Conservation (phyloP, 768 basidiomycete genomes). For the Collybiopsis luxurians region DNA sequence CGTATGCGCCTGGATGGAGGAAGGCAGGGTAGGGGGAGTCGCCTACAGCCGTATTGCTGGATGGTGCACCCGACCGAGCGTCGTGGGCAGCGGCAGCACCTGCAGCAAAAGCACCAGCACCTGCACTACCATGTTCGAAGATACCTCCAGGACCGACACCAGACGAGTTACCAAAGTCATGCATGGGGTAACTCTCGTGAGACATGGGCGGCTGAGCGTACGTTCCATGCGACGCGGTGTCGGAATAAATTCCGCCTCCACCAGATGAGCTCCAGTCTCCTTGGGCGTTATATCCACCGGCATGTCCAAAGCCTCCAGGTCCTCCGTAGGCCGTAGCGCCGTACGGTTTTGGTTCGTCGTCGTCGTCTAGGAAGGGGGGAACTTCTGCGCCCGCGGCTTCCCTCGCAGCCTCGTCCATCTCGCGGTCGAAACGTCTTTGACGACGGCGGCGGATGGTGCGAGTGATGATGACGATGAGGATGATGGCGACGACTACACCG, state of each 20-base stretch:
- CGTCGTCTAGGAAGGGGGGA: slow-evolving; percentile 57
- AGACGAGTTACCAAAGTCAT: slow-evolving; percentile 29
- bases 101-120: slow-evolving; percentile 1
- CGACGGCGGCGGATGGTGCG: slow-evolving; percentile 61
- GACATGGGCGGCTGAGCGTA: slow-evolving; percentile 46
- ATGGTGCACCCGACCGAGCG: slow-evolving; percentile 20
- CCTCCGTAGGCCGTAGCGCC: slow-evolving; percentile 26
- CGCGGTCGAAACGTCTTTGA: slow-evolving; percentile 64
- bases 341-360: slow-evolving; percentile 28
- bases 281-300: slow-evolving; percentile 2
- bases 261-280: slow-evolving; percentile 11
- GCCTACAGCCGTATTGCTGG: slow-evolving; percentile 14
- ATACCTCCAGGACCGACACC: slow-evolving; percentile 1
- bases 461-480: slow-evolving; percentile 48
- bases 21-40: slow-evolving; percentile 41
- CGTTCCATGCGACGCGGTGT: slow-evolving; percentile 57
- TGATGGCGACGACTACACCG: slow-evolving; percentile 53
- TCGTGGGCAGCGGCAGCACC: slow-evolving; percentile 36
- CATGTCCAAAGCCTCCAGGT: slow-evolving; percentile 11
- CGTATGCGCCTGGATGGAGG: neutral
- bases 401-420: slow-evolving; percentile 68
- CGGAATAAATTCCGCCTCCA: slow-evolving; percentile 33
- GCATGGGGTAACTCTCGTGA: slow-evolving; percentile 50
- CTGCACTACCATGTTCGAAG: slow-evolving; percentile 1
- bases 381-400: slow-evolving; percentile 51